A percentile compares a stretch with the other conserved stretches of the same genome.
Evolutionary conservation across 148 eudicot genomes (phyloP).

Genomic region (Cornus controversa): DNA sequence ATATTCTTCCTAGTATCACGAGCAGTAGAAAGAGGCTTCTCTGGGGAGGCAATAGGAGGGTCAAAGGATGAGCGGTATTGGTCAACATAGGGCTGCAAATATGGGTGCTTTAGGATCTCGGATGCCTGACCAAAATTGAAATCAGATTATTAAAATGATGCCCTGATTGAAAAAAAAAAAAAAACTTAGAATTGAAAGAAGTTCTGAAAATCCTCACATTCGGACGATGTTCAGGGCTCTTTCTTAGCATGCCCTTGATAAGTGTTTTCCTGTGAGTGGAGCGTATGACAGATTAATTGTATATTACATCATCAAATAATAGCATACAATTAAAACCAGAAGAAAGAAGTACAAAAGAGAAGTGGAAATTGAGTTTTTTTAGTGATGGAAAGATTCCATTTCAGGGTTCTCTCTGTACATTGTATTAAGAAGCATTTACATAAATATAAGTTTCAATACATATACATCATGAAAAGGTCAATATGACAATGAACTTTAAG

Average conservation of each 20-base stretch:
- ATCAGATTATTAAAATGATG: constrained; percentile 2
- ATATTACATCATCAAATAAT: constrained; percentile 46
- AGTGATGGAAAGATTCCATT: background rate
- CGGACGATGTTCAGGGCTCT: constrained; percentile 90
- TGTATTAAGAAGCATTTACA: background rate
- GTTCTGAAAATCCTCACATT: constrained; percentile 42
- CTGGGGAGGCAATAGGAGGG: constrained; percentile 39
- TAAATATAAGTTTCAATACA: too few relatives aligned
- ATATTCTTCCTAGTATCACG: constrained; percentile 54
- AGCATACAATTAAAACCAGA: too few relatives aligned
- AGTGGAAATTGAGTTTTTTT: background rate
- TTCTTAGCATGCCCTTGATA: constrained; percentile 88
- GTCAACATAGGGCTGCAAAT: constrained; percentile 85
- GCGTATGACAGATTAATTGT: constrained; percentile 79
- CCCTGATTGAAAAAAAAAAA: background rate
- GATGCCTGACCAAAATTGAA: constrained; percentile 63
- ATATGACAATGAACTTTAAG: background rate
- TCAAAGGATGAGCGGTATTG: constrained; percentile 50
- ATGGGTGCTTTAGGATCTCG: constrained; percentile 86
- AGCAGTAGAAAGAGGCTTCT: constrained; percentile 45
- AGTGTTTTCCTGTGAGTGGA: constrained; percentile 51
- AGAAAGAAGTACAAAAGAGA: background rate
- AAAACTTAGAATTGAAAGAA: background rate
- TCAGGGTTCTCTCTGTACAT: background rate
- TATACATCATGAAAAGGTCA: background rate